Conservation (phyloP, 768 basidiomycete genomes). For the Mycena albidolilacea region DNA sequence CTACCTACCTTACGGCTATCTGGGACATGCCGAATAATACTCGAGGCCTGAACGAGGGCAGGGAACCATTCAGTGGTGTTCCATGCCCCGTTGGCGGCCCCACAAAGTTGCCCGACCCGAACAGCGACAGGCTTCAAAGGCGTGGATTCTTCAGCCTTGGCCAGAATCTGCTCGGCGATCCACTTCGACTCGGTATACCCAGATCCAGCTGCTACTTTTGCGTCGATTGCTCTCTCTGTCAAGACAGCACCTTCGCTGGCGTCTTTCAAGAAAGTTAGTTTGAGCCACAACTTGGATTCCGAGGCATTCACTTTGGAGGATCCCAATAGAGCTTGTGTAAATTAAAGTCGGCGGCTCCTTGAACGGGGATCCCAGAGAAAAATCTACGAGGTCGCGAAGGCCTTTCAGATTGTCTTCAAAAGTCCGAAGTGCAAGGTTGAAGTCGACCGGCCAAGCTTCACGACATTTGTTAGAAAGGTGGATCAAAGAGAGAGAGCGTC, state of each 20-base stretch:
- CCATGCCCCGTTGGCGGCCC: conserved; percentile 56
- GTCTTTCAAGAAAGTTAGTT: conserved; percentile 36
- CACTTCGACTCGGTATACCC: conserved; percentile 55
- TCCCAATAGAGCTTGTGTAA: conserved; percentile 53
- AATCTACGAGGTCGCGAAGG: conserved; percentile 52
- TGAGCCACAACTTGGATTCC: not conserved
- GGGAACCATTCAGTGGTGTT: conserved; percentile 56
- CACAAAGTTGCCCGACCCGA: conserved; percentile 56
- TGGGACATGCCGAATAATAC: conserved; percentile 41
- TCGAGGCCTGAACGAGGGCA: conserved; percentile 45
- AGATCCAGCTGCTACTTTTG: conserved; percentile 41
- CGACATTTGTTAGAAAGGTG: not conserved
- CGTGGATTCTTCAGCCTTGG: conserved; percentile 10
- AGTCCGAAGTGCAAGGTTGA: conserved; percentile 48
- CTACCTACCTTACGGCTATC: conserved; percentile 41
- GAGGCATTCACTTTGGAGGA: conserved; percentile 39
- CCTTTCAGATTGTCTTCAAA: conserved; percentile 48
- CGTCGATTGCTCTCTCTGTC: conserved; percentile 40
- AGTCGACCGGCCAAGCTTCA: conserved; percentile 53
- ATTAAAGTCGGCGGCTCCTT: conserved; percentile 46
- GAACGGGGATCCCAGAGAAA: conserved; percentile 52
- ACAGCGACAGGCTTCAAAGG: conserved; percentile 45
- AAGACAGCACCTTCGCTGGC: conserved; percentile 16
- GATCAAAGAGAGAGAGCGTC: not conserved
- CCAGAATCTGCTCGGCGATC: conserved; percentile 19